Base-by-base conservation (phyloP, 2,329 filamentous ascomycete genomes). In the Colletotrichum orbiculare region DNA sequence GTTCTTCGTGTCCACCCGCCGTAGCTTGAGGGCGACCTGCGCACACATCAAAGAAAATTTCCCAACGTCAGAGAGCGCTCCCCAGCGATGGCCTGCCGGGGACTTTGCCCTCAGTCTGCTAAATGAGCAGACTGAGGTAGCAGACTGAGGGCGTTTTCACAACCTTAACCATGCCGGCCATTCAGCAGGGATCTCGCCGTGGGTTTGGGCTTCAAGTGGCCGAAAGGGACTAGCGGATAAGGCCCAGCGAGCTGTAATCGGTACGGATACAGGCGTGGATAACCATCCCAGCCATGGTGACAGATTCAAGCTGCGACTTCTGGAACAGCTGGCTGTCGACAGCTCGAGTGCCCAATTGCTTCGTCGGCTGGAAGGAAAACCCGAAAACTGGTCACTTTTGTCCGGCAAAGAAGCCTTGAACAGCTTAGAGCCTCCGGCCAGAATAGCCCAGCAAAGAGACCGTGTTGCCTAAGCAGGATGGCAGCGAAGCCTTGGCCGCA, bases 101-200 rank as follows among this genome's bases (percentile, higher is more conserved):
- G 37, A 52, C 60, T 64, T 64, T 54, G 60, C 15, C 15, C 15
- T 17, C 15, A 17, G 15, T 17, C 15, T 17, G 15, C 15, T 17
- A 15, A 15, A 15, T 15, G 15, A 15, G 15, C 15, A 15, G 15
- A 15, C 15, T 15, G 15, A 15, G 15, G 15, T 46, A 50, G 50
- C 54, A 60, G 34, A 45, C 43, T 38, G 17, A 38, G 62, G 47
- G 57, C 56, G 61, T 64, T 43, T 49, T 54, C 34, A 48, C 39
- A 49, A 59, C 47, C 60, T 48, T 33, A 49, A 48, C 42, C 43
- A 55, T 66, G 58, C 52, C 45, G 35, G 53, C 37, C 43, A 35
- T 17, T 13, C 12, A 13, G 54, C 54, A 66, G 49, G 60, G 60
- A 41, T 60, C 9, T 15, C 43, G 42, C 39, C 15, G 17, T 61